Evolutionary conservation across 331 rosid genomes (phyloP).

Genomic region (Phaseolus coccineus): DNA sequence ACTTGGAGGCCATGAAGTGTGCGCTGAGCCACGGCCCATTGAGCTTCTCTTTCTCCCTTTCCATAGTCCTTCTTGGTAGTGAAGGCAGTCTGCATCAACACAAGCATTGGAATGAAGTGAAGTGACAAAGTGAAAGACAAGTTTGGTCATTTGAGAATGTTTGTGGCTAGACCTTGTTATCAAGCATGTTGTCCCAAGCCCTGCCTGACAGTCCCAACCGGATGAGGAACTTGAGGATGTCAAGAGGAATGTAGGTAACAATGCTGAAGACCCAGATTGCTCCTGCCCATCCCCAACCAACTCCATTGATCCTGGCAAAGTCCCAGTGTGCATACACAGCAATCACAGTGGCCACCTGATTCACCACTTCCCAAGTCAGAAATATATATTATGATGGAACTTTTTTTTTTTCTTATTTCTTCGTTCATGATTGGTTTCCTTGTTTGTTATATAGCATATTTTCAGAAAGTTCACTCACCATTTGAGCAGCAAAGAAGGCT

Average conservation of each 20-base stretch:
- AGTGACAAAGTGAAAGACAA: not conserved
- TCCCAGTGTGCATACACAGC: constrained; percentile 84
- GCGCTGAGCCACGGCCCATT: constrained; percentile 79
- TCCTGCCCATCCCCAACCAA: constrained; percentile 95
- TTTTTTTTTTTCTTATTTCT: not conserved
- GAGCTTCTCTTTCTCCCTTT: constrained; percentile 77
- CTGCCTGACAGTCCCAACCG: constrained; percentile 66
- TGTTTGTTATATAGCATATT: not conserved
- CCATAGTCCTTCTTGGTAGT: constrained; percentile 76
- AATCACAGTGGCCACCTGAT: constrained; percentile 78
- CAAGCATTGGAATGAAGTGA: not conserved
- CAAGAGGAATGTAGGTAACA: constrained; percentile 87
- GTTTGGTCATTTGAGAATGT: not conserved
- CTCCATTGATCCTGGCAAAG: constrained; percentile 77
- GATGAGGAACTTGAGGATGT: constrained; percentile 70
- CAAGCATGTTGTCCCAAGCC: constrained; percentile 80
- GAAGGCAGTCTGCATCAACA: constrained; percentile 63
- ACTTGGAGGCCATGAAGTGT: constrained; percentile 65
- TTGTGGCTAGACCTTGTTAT: constrained; percentile 58
- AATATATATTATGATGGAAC: too few species aligned
- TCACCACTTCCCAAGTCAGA: constrained; percentile 21
- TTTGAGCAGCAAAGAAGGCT: constrained; percentile 83
- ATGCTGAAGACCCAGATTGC: constrained; percentile 81
- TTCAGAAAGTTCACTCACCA: constrained; percentile 57
- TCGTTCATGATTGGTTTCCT: not conserved